Base-by-base conservation (phyloP, 768 basidiomycete species). In the Auriscalpium microsporum region DNA sequence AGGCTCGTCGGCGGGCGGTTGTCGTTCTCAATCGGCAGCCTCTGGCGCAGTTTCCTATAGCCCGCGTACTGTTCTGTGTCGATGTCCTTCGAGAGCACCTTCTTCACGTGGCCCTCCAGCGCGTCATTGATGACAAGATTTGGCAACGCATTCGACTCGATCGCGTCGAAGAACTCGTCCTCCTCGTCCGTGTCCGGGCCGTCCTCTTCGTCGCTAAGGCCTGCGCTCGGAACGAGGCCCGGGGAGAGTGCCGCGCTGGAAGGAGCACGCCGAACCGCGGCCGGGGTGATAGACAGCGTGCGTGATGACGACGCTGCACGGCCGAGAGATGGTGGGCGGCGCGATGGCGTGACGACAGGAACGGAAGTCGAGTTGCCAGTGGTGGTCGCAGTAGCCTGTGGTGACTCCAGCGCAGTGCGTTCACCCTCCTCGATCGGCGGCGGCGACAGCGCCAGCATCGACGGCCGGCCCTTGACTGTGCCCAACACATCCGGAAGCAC, bases 161-260 rank as follows among this genome's bases (percentile, higher is more conserved):
- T 94, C 34, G 95, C 94, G 67, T 97, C 95, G 66, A 95, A 97
- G 70, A 97, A 97, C 69, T 98, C 94, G 70, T 97, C 95, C 64
- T 94, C 88, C 45, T 90, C 88, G 63, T 89, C 87, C 1, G 86
- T 87, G 53, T 79, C 79, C 19, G 63, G 62, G 1, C 52, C 47
- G 1, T 66, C 71, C 1, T 70, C 71, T 10, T 74, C 75, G 14
- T 69, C 54, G 40, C 11, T 37, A 10, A 53, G 4, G 5, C 28
- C 28, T 4, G 28, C 28, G 28, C 28, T 28, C 28, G 28, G 2
- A 28, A 28, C 7, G 4, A 37, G 42, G 46, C 45, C n/a, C 7
- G 50, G 13, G 16, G 55, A 44, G 40, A 45, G 9, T 33, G 48
- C 19, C 45, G n/a, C 36, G 48, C 40, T 17, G 33, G 45, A 21